A percentile compares a stretch with the other conserved stretches of the same genome.
phyloP scores from a whole-genome alignment of 2,329 filamentous ascomycete genomes.

The Penicillium hordei region DNA sequence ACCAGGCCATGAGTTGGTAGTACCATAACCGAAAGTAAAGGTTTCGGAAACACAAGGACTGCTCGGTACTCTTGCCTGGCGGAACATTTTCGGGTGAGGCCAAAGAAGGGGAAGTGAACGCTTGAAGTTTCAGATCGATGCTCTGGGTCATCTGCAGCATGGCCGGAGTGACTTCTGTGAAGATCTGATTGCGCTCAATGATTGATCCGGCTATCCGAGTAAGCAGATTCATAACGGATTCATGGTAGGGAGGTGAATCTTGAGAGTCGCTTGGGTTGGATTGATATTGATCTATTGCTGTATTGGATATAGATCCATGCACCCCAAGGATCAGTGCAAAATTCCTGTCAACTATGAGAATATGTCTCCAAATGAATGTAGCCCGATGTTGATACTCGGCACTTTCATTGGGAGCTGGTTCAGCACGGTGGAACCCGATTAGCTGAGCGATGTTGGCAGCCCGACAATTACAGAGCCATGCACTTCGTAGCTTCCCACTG shows the following conservation, averaged over 20 bases:
- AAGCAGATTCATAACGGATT: constrained; percentile 1
- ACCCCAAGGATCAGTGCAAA: constrained; percentile 14
- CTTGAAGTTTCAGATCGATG: constrained; percentile 8
- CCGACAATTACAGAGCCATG: constrained; percentile 15
- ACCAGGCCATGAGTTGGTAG: constrained; percentile 11
- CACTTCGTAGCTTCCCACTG: constrained; percentile 12
- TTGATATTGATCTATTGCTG: constrained; percentile 4
- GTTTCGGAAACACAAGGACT: background rate
- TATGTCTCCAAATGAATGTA: constrained; percentile 7
- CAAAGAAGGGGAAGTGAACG: background rate
- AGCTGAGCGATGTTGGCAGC: constrained; percentile 11
- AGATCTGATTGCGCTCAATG: constrained; percentile 19
- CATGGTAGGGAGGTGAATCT: background rate
- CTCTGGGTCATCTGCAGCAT: constrained; percentile 13
- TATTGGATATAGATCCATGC: constrained; percentile 9
- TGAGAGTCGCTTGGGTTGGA: background rate
- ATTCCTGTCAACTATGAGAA: constrained; percentile 8
- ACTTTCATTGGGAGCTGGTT: background rate
- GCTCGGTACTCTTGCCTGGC: constrained; percentile 5
- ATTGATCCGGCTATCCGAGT: constrained; percentile 12
- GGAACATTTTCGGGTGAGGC: background rate
- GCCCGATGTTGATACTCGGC: background rate
- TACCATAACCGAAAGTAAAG: constrained; percentile 3
- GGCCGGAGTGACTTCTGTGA: constrained; percentile 1
- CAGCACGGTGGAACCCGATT: constrained; percentile 10